Base-by-base conservation (phyloP, 192 early-diverging fungal genomes). In the Rhizoclosmatium globosum region DNA sequence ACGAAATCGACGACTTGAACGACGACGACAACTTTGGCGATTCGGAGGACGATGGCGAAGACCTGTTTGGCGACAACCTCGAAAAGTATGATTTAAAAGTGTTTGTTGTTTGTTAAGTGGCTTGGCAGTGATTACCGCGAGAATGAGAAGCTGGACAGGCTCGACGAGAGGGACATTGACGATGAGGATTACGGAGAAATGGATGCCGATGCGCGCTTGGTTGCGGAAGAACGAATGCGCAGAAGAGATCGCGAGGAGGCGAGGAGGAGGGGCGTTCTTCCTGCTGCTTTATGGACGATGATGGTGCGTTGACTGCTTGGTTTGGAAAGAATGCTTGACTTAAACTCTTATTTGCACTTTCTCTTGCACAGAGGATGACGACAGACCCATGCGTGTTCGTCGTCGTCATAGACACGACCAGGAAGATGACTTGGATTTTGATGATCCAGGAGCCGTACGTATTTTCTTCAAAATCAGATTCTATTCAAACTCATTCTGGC, bases 51-150 rank as follows among this genome's bases (percentile, higher is more conserved):
- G 91, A 94, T 64, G 98, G 96, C 15, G 95, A 96, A 79, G 95
- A 99, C 85, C 86, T 99, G 78, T 96, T 95, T 87, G 94, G 92
- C 13, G 91, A 92, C 23, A 89, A 89, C 61, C 90, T 97, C 87
- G 94, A 95, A 73, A 88, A 87, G 94, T 95, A 71, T 42, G 70
- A 19, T 69, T 42, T 3, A 50, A 4, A 43, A 44, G 15, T 21
- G 6, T n/a, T 67, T 70, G 62, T 62, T 53, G 44, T 60, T 47
- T 74, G 4, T 64, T 67, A 59, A 43, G 4, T n/a, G 67, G 15
- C 47, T 3, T 64, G 59, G 9, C 77, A 94, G 94, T 46, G 97
- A 99, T 82, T 99, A 99, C 82, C 84, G 76, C 17, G 84, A 89
- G 64, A 95, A 96, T 81, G 85, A 74, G 50, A 47, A 73, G 3